Evolutionary conservation across 1,284 basidiomycete genomes (phyloP).

Genomic region (Irpex rosettiformis): DNA sequence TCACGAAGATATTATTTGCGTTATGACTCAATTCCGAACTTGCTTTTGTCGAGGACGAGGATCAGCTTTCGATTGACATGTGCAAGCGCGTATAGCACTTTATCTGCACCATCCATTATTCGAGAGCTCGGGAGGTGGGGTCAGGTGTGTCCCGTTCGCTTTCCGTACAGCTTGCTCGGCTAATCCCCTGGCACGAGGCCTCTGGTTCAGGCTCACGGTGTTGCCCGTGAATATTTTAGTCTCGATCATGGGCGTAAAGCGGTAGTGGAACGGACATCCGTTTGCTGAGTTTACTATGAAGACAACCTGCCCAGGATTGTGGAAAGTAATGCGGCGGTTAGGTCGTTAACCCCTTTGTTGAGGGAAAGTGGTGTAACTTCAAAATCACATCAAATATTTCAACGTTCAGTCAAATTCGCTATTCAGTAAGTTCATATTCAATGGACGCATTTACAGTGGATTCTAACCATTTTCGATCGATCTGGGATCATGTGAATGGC

Average conservation of each 20-base stretch:
- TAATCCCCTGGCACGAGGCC: no score
- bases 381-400: neutral
- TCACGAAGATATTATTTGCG: no score
- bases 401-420: neutral
- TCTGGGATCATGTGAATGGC: neutral
- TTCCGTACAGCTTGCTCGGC: no score
- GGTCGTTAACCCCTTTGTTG: neutral
- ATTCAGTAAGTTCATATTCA: neutral
- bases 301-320: neutral
- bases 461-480: neutral
- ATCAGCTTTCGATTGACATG: no score
- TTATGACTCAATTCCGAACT: no score
- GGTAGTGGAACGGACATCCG: neutral
- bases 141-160: no score
- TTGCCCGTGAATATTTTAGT: neutral
- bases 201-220: no score
- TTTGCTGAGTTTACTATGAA: neutral
- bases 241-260: neutral
- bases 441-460: neutral
- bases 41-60: no score
- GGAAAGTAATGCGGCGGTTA: neutral
- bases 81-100: no score
- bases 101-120: no score
- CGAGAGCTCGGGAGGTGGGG: no score
- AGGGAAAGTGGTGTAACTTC: neutral